phyloP scores from a whole-genome alignment of 202 grass and related monocot genomes.

The Panicum virgatum region DNA sequence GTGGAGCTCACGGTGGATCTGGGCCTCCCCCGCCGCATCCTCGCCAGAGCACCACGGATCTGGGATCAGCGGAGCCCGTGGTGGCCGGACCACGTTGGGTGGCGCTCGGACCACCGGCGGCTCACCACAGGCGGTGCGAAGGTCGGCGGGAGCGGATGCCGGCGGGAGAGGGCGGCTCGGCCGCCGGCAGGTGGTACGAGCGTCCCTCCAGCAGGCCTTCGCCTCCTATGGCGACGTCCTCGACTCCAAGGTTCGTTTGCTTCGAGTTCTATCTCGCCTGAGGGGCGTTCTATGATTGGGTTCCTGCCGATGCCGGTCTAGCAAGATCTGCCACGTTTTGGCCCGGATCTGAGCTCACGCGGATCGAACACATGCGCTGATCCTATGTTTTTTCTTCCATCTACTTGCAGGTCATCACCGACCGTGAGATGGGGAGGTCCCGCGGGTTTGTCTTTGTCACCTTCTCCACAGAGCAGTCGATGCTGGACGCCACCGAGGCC shows the following conservation, averaged over 20 bases:
- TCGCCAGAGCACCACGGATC: too few species aligned
- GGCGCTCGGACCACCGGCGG: too few species aligned
- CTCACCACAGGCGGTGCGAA: too few species aligned
- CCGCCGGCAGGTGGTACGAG: too few species aligned
- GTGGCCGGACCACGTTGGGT: too few species aligned
- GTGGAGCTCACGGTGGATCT: too few species aligned
- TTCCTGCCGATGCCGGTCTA: neutral
- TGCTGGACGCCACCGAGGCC: constrained; percentile 70
- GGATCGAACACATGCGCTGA: neutral
- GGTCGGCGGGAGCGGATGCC: too few species aligned
- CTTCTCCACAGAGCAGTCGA: constrained; percentile 63
- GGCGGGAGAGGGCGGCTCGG: too few species aligned
- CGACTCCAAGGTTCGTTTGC: constrained; percentile 68
- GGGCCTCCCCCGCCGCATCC: too few species aligned
- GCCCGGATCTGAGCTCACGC: neutral
- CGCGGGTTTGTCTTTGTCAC: constrained; percentile 93
- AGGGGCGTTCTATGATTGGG: neutral
- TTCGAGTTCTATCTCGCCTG: neutral
- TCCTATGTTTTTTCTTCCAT: neutral
- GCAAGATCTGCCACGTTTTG: neutral
- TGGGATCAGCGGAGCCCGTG: too few species aligned
- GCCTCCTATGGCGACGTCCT: constrained; percentile 61
- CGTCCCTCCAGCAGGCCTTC: constrained; percentile 74
- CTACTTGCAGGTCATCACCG: constrained; percentile 79
- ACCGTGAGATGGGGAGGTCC: constrained; percentile 87